Base-by-base conservation (phyloP, 2,329 filamentous ascomycete genomes). In the Zymoseptoria tritici region DNA sequence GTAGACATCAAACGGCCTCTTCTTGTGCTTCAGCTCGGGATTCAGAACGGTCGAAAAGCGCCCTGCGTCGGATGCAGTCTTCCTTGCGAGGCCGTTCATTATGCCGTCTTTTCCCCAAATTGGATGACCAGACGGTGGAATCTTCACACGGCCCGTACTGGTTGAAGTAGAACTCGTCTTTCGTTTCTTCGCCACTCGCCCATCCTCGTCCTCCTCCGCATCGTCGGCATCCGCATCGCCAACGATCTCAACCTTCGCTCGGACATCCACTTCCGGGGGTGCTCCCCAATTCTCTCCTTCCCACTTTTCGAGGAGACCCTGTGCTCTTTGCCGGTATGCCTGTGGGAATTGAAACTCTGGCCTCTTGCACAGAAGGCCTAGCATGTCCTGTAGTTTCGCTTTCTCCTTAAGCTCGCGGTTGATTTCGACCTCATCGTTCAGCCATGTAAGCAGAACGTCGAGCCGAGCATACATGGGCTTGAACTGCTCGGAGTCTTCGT, bases 21-120 rank as follows among this genome's bases (percentile, higher is more conserved):
- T 59, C 9, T 56, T 36, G 42, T 62, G 54, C 8, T 58, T 52
- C 8, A 61, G 63, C 1, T 60, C 51, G 5, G 58, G 57, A 22
- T 65, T 61, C 11, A 65, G 52, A 1, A 61, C 51, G 20, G 58
- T 64, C 19, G 54, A 52, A 9, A 58, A 58, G 24, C 58, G 56
- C 13, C 57, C 52, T 57, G 26, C 54, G 1, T 49, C 42, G 9
- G 62, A 49, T 9, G 61, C 58, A 1, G 46, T 52, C 19, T 59
- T 62, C 6, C 55, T 53, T 3, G 64, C 62, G 2, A 66, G 49
- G 49, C 67, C 67, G 26, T 70, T 63, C 67, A 70, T 68, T 42
- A 68, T 69, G n/a, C 68, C 68, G 5, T 63, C 13, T 3, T 19
- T 13, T 19, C 68, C 67, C 60, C 67, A 70, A 8, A 69, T 67